phyloP scores from a whole-genome alignment of 208 protist genomes.

The Naegleria lovaniensis region DNA sequence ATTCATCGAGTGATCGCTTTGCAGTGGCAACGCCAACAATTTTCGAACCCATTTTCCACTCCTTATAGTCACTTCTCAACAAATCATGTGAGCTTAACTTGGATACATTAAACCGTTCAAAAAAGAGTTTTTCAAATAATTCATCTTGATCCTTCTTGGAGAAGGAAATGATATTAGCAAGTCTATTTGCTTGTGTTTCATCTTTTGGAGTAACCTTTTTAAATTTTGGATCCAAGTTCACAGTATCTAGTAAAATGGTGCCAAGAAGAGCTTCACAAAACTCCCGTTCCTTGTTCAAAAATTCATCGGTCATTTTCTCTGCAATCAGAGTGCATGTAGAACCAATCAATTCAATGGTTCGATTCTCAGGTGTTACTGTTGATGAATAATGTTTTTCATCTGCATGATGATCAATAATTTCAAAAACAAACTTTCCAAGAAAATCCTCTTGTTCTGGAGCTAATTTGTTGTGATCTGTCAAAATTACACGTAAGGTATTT shows the following conservation, averaged over 20 bases:
- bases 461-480: conserved; percentile 5
- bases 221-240: neutral
- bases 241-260: neutral
- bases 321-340: neutral
- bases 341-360: neutral
- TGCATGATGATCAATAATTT: neutral
- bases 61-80: neutral
- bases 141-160: neutral
- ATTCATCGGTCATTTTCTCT: neutral
- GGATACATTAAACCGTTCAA: neutral
- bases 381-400: neutral
- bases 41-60: neutral
- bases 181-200: neutral
- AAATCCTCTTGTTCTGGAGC: neutral
- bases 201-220: conserved; percentile 7
- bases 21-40: neutral
- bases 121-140: neutral
- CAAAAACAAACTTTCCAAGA: neutral
- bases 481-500: neutral
- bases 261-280: neutral
- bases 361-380: neutral
- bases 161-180: neutral
- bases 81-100: neutral
- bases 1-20: neutral
- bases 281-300: neutral